These are phyloP conservation scores for Neurospora africana DNA, from an alignment of 495 filamentous ascomycete species.

Conservation along the genomic window DNA sequence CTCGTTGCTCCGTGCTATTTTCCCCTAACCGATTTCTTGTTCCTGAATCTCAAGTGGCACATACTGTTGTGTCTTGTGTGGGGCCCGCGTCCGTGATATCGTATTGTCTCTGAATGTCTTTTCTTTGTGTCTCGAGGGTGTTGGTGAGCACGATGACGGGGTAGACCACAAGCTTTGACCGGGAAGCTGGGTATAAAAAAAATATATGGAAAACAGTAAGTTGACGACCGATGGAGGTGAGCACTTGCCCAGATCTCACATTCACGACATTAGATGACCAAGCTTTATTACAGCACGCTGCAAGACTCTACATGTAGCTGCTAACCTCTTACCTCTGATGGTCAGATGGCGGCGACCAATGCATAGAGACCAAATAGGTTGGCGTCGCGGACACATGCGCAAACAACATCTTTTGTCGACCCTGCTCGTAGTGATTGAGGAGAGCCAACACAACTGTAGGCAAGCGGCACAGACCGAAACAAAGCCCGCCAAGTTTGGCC, in stretches of 20 bases:
- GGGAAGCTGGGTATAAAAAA: background rate
- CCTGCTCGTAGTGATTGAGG: background rate
- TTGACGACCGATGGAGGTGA: background rate
- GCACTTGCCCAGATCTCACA: background rate
- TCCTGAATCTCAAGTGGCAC: background rate
- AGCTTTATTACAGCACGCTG: background rate
- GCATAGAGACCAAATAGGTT: background rate
- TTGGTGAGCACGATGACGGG: background rate
- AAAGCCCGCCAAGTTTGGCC: background rate
- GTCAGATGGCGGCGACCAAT: background rate
- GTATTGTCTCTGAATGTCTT: background rate
- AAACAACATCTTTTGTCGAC: background rate
- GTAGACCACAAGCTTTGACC: background rate
- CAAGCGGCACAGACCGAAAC: background rate
- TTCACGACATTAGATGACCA: background rate
- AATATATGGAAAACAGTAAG: background rate
- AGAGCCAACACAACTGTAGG: background rate
- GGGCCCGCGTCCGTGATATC: background rate
- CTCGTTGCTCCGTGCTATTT: background rate
- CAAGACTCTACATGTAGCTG: background rate
- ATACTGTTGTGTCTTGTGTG: background rate
- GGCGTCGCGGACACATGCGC: background rate
- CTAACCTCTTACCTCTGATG: background rate
- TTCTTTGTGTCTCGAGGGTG: background rate
- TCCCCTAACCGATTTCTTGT: background rate